Evolutionary conservation across 805 yeast species (phyloP).

Genomic region (Starmerella stellata): DNA sequence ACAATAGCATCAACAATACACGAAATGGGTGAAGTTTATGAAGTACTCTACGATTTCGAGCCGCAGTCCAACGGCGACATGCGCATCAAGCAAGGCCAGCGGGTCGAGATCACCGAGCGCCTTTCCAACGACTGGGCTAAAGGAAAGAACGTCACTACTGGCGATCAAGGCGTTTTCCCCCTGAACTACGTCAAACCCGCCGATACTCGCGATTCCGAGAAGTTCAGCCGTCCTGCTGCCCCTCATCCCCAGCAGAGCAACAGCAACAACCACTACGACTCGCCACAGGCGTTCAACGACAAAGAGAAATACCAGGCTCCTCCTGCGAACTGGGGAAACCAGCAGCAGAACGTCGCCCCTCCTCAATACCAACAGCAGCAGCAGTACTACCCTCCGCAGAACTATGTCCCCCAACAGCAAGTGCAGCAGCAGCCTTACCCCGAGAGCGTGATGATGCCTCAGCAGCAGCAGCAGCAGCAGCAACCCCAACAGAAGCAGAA

Average conservation of each 20-base stretch:
- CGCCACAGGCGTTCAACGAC: slow-evolving; percentile 13
- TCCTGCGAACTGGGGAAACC: slow-evolving; percentile 4
- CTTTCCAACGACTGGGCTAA: slow-evolving; percentile 82
- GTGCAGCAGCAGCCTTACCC: slow-evolving; percentile 18
- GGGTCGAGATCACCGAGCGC: slow-evolving; percentile 49
- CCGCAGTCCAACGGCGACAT: slow-evolving; percentile 68
- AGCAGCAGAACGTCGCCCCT: slow-evolving; percentile 7
- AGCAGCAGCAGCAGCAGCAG: slow-evolving; percentile 16
- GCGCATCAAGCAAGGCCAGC: slow-evolving; percentile 45
- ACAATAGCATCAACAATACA: too few relatives aligned
- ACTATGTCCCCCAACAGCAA: slow-evolving; percentile 15
- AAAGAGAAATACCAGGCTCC: slow-evolving; percentile 14
- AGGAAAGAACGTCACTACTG: slow-evolving; percentile 34
- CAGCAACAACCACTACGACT: slow-evolving; percentile 11
- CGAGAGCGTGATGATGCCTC: slow-evolving; percentile 15
- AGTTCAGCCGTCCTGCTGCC: slow-evolving; percentile 14
- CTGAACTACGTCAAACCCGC: slow-evolving; percentile 52
- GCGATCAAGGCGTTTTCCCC: slow-evolving; percentile 73
- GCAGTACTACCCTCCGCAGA: slow-evolving; percentile 6
- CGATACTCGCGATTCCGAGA: slow-evolving; percentile 6
- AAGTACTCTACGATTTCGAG: slow-evolving; percentile 55
- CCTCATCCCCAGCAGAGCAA: slow-evolving; percentile 8
- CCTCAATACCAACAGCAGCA: slow-evolving; percentile 7
- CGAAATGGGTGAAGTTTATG: slow-evolving; percentile 26
- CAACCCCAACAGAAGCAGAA: slow-evolving; percentile 12